A percentile compares a stretch with the other conserved stretches of the same genome.
Evolutionary conservation across 768 basidiomycete species (phyloP).

Genomic region (Antrodiella citrinella): DNA sequence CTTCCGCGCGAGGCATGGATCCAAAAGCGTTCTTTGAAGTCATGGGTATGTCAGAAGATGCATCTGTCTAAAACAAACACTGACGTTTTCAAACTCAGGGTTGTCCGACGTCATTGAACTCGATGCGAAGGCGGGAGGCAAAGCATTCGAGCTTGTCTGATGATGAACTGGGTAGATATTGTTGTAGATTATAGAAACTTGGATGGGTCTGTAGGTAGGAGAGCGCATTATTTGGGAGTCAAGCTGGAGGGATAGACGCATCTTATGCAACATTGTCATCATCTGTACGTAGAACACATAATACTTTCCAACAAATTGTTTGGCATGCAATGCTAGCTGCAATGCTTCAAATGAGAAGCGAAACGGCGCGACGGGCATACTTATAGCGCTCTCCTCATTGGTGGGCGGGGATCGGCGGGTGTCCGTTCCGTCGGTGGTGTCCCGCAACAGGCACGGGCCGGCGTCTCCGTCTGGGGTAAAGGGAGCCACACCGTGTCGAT

Average conservation of each 20-base stretch:
- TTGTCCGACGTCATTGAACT: conserved; percentile 45
- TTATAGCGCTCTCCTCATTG: not conserved
- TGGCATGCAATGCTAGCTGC: too few relatives aligned
- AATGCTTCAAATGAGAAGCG: not conserved
- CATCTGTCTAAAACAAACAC: conserved; percentile 11
- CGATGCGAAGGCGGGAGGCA: conserved; percentile 51
- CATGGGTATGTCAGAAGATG: conserved; percentile 41
- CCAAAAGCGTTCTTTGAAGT: conserved; percentile 73
- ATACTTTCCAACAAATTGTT: not conserved
- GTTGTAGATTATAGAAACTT: too few relatives aligned
- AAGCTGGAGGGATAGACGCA: too few relatives aligned
- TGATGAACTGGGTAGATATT: too few relatives aligned
- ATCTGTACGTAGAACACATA: not conserved
- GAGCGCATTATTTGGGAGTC: too few relatives aligned
- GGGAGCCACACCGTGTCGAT: not conserved
- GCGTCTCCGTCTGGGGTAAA: not conserved
- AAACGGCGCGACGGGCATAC: not conserved
- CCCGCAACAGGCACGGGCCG: not conserved
- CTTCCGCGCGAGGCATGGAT: conserved; percentile 55
- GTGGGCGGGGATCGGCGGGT: not conserved
- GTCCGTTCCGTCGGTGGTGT: not conserved
- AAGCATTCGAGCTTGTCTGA: conserved; percentile 47
- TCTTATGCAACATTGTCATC: not conserved
- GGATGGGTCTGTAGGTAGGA: too few relatives aligned
- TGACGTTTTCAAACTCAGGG: too few relatives aligned